These are phyloP conservation scores for Agarophyton chilense DNA, from an alignment of 23 red algal genomes.

Conservation along the genomic window DNA sequence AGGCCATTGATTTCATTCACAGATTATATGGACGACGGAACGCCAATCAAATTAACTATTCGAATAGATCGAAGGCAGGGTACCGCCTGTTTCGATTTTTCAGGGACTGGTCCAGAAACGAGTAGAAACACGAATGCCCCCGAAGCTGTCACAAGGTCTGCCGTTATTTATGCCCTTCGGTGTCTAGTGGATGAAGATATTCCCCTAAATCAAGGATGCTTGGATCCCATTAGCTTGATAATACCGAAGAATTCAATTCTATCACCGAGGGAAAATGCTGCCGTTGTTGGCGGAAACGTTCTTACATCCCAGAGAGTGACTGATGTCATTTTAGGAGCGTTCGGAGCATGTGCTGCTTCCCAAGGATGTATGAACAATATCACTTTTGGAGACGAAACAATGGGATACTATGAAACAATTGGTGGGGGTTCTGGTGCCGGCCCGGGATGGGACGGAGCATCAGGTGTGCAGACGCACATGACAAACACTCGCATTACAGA, in stretches of 20 bases:
- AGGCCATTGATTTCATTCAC: neutral
- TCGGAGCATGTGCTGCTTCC: slow-evolving; percentile 90
- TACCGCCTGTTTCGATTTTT: slow-evolving; percentile 94
- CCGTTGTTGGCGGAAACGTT: slow-evolving; percentile 98
- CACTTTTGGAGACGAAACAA: slow-evolving; percentile 85
- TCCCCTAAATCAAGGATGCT: slow-evolving; percentile 97
- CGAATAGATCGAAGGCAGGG: slow-evolving; percentile 58
- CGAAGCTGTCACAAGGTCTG: slow-evolving; percentile 77
- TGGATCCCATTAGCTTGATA: slow-evolving; percentile 81
- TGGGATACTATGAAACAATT: slow-evolving; percentile 98
- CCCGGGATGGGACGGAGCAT: slow-evolving; percentile 84
- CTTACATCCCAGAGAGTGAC: slow-evolving; percentile 96
- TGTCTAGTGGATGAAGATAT: slow-evolving; percentile 90
- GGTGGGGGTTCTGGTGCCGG: slow-evolving; percentile 94
- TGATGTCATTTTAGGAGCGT: slow-evolving; percentile 96
- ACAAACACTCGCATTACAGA: slow-evolving; percentile 99
- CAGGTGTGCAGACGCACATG: slow-evolving; percentile 97
- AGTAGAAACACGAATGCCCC: slow-evolving; percentile 96
- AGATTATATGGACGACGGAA: slow-evolving; percentile 96
- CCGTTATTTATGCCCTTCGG: slow-evolving; percentile 97
- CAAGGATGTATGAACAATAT: slow-evolving; percentile 99
- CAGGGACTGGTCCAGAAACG: slow-evolving; percentile 74
- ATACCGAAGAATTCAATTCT: slow-evolving; percentile 82
- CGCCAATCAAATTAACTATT: slow-evolving; percentile 71
- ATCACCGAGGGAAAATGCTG: slow-evolving; percentile 64